phyloP scores from a whole-genome alignment of 192 early-diverging fungal genomes.

The Podila epicladia region DNA sequence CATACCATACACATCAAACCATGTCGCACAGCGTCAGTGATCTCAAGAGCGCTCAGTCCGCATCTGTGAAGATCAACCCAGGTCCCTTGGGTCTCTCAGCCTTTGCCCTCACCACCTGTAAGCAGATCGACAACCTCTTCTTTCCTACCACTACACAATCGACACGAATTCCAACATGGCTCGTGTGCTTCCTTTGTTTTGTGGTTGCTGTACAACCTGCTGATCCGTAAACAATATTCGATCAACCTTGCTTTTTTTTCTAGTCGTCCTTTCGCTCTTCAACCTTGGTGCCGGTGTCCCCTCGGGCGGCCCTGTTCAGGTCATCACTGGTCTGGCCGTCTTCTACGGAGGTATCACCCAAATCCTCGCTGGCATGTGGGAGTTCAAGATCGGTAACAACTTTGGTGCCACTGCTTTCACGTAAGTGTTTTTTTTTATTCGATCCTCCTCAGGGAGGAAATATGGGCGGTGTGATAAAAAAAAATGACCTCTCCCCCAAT shows the following conservation, averaged over 20 bases:
- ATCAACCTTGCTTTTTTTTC: neutral
- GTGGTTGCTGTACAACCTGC: neutral
- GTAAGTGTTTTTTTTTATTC: conserved; percentile 11
- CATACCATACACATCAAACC: no score
- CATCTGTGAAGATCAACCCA: conserved; percentile 61
- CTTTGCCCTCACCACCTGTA: conserved; percentile 70
- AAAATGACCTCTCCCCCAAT: neutral
- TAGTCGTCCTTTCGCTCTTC: conserved; percentile 75
- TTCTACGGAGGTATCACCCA: conserved; percentile 84
- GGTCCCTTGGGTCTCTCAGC: conserved; percentile 69
- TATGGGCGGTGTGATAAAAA: neutral
- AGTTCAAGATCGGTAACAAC: conserved; percentile 80
- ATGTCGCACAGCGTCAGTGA: conserved; percentile 6
- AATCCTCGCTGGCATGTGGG: conserved; percentile 86
- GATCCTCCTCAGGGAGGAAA: neutral
- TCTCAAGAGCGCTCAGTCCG: conserved; percentile 40
- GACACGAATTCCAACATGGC: neutral
- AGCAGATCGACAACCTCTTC: conserved; percentile 32
- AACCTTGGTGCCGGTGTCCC: conserved; percentile 73
- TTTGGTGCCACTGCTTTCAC: conserved; percentile 87
- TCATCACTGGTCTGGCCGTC: conserved; percentile 72
- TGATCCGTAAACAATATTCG: no score
- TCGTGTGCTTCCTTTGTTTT: neutral
- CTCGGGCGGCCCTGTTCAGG: conserved; percentile 57
- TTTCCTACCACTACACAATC: neutral